phyloP scores from a whole-genome alignment of 345 rosid genomes.

The Eucalyptus globulus region DNA sequence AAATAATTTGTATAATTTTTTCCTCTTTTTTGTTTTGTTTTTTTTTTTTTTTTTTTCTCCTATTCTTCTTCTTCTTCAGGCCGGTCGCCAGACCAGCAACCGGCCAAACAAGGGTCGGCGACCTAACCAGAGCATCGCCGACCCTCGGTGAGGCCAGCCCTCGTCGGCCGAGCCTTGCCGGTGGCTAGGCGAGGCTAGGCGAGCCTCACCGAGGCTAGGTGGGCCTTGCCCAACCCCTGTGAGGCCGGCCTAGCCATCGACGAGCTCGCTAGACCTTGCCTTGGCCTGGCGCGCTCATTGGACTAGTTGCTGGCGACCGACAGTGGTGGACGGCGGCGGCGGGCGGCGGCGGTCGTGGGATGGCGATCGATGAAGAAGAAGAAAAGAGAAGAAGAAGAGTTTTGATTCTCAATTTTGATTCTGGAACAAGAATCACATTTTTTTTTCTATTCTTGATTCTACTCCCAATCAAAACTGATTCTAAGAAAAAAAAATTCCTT shows the following conservation, averaged over 20 bases:
- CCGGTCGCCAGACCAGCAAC: too few species aligned
- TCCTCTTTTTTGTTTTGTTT: rapidly evolving
- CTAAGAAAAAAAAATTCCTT: too few species aligned
- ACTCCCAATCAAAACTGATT: too few species aligned
- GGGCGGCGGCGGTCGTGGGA: rapidly evolving
- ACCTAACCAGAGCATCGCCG: rapidly evolving
- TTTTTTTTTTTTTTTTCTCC: too few species aligned
- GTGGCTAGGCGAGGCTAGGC: rapidly evolving
- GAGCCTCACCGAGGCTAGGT: too few species aligned
- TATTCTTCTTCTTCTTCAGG: too few species aligned
- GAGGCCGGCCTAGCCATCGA: rapidly evolving
- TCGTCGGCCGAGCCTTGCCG: rapidly evolving
- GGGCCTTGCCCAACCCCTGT: rapidly evolving
- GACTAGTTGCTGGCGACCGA: rapidly evolving
- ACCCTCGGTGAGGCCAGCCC: rapidly evolving
- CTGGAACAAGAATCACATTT: too few species aligned
- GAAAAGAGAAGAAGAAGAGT: too few species aligned
- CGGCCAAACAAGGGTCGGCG: rapidly evolving
- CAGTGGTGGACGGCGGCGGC: rapidly evolving
- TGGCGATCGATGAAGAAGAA: too few species aligned
- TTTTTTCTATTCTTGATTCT: too few species aligned
- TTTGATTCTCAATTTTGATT: too few species aligned
- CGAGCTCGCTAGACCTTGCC: rapidly evolving
- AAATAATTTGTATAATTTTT: too few species aligned
- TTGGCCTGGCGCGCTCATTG: rapidly evolving